Conservation (phyloP, 306 rosid species). For the Quercus engelmannii region DNA sequence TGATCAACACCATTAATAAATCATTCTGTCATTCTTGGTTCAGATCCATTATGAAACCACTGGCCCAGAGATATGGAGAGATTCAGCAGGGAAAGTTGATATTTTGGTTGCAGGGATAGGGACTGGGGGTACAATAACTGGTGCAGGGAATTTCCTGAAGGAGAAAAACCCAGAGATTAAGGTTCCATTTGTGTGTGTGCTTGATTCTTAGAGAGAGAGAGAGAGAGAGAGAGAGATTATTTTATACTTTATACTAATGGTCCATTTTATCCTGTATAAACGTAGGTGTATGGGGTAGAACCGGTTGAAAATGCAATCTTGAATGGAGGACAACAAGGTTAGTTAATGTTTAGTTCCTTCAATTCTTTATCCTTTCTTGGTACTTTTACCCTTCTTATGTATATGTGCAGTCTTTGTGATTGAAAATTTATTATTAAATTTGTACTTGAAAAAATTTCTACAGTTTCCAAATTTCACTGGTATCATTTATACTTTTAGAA, state of each 20-base stretch:
- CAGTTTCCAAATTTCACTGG: too few species aligned
- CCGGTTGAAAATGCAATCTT: conserved; percentile 77
- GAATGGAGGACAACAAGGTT: conserved; percentile 75
- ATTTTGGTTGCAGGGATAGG: conserved; percentile 78
- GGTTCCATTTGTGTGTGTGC: conserved; percentile 32
- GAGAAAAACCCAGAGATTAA: conserved; percentile 73
- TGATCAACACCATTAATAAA: neutral
- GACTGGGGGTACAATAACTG: conserved; percentile 77
- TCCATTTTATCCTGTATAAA: neutral
- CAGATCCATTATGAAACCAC: conserved; percentile 88
- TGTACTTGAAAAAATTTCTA: too few species aligned
- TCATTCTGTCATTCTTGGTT: neutral
- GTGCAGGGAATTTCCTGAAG: conserved; percentile 71
- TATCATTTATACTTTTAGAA: too few species aligned
- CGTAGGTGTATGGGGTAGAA: conserved; percentile 72
- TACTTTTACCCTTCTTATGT: neutral
- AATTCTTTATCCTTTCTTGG: neutral
- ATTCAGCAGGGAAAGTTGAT: conserved; percentile 62
- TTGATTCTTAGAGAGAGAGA: neutral
- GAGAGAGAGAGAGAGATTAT: neutral
- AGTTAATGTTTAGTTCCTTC: conserved; percentile 8
- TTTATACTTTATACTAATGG: conserved; percentile 5
- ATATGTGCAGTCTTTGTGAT: neutral
- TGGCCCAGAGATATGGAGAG: conserved; percentile 92
- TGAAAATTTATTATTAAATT: too few species aligned